Conservation (phyloP, 1,139 yeast genomes). For the Suhomyces bokatorum region DNA sequence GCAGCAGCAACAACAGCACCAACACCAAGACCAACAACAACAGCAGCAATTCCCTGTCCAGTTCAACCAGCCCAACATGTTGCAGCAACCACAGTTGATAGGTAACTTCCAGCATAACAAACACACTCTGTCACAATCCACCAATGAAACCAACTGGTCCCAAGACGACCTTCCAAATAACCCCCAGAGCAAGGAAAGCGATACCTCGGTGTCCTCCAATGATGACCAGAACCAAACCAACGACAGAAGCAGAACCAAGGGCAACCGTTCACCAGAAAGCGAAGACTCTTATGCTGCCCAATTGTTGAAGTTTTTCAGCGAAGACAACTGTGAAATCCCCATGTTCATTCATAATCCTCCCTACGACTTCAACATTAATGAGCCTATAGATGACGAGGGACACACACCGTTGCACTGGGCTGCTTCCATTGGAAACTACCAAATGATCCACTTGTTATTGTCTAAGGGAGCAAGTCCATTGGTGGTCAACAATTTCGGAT, state of each 20-base stretch:
- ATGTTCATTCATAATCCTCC: slow-evolving; percentile 74
- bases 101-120: slow-evolving; percentile 33
- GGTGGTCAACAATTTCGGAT: slow-evolving; percentile 71
- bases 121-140: slow-evolving; percentile 42
- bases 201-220: slow-evolving; percentile 43
- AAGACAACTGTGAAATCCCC: slow-evolving; percentile 74
- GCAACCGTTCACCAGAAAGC: slow-evolving; percentile 12
- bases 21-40: slow-evolving; percentile 16
- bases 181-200: slow-evolving; percentile 36
- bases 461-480: slow-evolving; percentile 76
- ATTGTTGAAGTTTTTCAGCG: slow-evolving; percentile 62
- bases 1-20: slow-evolving; percentile 19
- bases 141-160: slow-evolving; percentile 50
- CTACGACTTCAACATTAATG: slow-evolving; percentile 76
- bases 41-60: slow-evolving; percentile 23
- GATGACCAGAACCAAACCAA: slow-evolving; percentile 25
- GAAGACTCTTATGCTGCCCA: slow-evolving; percentile 55
- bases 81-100: slow-evolving; percentile 22
- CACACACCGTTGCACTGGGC: slow-evolving; percentile 98
- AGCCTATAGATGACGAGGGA: slow-evolving; percentile 90
- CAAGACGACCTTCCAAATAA: slow-evolving; percentile 35
- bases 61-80: slow-evolving; percentile 8
- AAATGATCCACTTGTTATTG: slow-evolving; percentile 67
- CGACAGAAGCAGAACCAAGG: slow-evolving; percentile 5
- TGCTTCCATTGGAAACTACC: slow-evolving; percentile 81